Evolutionary conservation across 495 filamentous ascomycete species (phyloP).

Genomic region (Recurvomyces mirabilis): DNA sequence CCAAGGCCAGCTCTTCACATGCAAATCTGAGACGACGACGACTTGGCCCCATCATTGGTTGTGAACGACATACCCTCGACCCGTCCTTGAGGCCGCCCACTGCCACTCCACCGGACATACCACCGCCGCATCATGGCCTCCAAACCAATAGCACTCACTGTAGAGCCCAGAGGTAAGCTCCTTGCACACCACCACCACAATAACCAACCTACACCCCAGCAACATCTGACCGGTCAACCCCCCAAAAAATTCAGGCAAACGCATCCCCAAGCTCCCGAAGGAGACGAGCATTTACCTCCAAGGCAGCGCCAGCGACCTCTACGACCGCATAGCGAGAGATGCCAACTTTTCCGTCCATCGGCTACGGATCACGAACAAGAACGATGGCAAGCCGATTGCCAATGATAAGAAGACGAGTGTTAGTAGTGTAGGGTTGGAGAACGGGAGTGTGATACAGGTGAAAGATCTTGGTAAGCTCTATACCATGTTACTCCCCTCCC

Average conservation of each 20-base stretch:
- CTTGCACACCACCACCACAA: neutral
- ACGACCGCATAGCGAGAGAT: conserved; percentile 42
- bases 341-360: conserved; percentile 49
- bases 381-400: conserved; percentile 55
- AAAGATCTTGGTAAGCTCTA: conserved; percentile 74
- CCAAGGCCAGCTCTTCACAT: no score
- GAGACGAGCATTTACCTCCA: conserved; percentile 22
- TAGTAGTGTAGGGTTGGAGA: conserved; percentile 51
- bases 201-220: neutral
- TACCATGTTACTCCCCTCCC: no score
- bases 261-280: conserved; percentile 29
- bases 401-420: conserved; percentile 54
- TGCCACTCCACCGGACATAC: no score
- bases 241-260: conserved; percentile 24
- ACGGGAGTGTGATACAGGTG: conserved; percentile 64
- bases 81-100: neutral
- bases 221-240: conserved; percentile 2
- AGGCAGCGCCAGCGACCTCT: conserved; percentile 35
- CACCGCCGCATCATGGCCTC: conserved; percentile 25
- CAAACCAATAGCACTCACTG: conserved; percentile 19
- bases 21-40: no score
- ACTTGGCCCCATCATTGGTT: no score
- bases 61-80: neutral
- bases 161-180: conserved; percentile 26
- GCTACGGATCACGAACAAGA: conserved; percentile 58